Conservation (phyloP, 495 filamentous ascomycete species). For the Annulohypoxylon nitens region DNA sequence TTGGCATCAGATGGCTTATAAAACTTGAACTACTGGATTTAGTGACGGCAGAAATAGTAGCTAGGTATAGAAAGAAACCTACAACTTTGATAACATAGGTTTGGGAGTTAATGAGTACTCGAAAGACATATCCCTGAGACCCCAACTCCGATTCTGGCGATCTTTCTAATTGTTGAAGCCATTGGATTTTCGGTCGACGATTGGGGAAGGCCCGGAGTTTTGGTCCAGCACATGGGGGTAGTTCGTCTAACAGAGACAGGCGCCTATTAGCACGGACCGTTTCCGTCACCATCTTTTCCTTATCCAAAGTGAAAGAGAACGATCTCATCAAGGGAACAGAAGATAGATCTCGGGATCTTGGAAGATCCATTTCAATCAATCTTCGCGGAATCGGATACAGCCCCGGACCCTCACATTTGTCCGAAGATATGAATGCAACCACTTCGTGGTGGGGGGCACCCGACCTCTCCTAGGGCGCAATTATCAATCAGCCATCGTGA, state of each 20-base stretch:
- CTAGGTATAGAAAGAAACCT: neutral
- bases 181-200: neutral
- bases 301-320: neutral
- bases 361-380: neutral
- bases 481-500: neutral
- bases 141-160: neutral
- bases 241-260: neutral
- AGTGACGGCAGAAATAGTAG: neutral
- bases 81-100: constrained; percentile 3
- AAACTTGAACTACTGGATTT: neutral
- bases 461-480: neutral
- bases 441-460: neutral
- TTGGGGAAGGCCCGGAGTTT: neutral
- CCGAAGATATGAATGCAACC: constrained; percentile 3
- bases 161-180: neutral
- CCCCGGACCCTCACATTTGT: neutral
- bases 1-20: neutral
- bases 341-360: neutral
- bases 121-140: constrained; percentile 1
- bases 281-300: neutral
- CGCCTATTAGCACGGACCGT: constrained; percentile 1
- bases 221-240: neutral
- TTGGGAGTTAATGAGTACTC: neutral
- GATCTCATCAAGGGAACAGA: neutral
- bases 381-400: neutral